Evolutionary conservation across 768 basidiomycete genomes (phyloP).

Genomic region (Suillus luteus): DNA sequence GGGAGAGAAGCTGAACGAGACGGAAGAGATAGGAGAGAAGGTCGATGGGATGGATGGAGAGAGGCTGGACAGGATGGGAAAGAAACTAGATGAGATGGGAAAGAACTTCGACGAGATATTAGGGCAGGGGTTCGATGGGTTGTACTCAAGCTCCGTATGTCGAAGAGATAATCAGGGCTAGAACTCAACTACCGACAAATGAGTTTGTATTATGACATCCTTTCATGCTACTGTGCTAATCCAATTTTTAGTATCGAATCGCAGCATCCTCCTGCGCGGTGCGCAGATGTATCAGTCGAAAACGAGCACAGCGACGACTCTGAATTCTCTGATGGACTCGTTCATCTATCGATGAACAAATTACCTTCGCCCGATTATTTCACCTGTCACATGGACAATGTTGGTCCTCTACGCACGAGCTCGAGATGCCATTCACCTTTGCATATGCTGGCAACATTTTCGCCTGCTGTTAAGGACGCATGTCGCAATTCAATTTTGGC

Average conservation of each 20-base stretch:
- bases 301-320: background rate
- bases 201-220: background rate
- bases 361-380: background rate
- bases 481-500: no score
- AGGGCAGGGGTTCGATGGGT: background rate
- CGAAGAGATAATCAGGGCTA: background rate
- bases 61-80: background rate
- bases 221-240: background rate
- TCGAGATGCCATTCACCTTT: background rate
- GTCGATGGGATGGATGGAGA: no score
- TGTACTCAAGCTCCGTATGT: background rate
- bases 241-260: background rate
- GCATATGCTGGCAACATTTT: background rate
- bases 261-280: background rate
- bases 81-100: no score
- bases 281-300: no score
- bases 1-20: no score
- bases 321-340: no score
- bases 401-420: background rate
- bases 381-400: no score
- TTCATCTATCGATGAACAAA: background rate
- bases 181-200: background rate
- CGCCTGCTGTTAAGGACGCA: background rate
- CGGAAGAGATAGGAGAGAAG: no score
- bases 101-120: no score